Base-by-base conservation (phyloP, 805 yeast genomes). In the Maudiozyma bulderi region DNA sequence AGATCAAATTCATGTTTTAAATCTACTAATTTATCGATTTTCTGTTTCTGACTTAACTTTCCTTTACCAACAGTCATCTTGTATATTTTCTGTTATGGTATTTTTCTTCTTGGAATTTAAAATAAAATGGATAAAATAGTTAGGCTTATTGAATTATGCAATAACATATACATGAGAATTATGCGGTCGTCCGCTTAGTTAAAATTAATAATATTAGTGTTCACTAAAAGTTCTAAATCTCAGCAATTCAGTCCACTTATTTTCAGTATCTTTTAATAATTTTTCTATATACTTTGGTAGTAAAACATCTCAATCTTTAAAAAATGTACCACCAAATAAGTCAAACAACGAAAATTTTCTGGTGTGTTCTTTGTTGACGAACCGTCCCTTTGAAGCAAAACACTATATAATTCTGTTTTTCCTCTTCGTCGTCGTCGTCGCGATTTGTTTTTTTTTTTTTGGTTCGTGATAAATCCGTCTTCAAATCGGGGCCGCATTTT, bases 1-100 rank as follows among this genome's bases (percentile, higher is more conserved):
- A 75, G 47, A 46, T 76, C 77, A 60, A 77, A 78, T 38, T 72
- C 66, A 13, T 74, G 63, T 37, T 73, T 62, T 48, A 79, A 52
- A 6, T 73, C 68, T 0, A 76, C 74, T 50, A 80, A 54, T 42
- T 62, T 64, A 28, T 70, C 65, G 14, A 42, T 3, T 35, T 35
- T 35, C 38, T 35, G 13, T 14, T 35, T 15, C 13, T 35, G 13
- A 35, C 14, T 15, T 9, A 13, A 5, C n/a, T 13, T 35, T 14
- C 3, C 14, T 9, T 35, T 35, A 13, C 14, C 38, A 14, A n/a
- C 14, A 35, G 38, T 35, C 38, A 35, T 35, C 8, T 7, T 35
- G 38, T 35, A 15, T 35, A 13, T n/a, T 35, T 13, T 20, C 26
- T 20, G 2, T 20, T 20, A 20, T 20, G 26, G 4, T 2, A 20